Evolutionary conservation across 345 rosid species (phyloP), one percentile per base, ranked within the genome.

Genomic region (Erodium maritimum): DNA sequence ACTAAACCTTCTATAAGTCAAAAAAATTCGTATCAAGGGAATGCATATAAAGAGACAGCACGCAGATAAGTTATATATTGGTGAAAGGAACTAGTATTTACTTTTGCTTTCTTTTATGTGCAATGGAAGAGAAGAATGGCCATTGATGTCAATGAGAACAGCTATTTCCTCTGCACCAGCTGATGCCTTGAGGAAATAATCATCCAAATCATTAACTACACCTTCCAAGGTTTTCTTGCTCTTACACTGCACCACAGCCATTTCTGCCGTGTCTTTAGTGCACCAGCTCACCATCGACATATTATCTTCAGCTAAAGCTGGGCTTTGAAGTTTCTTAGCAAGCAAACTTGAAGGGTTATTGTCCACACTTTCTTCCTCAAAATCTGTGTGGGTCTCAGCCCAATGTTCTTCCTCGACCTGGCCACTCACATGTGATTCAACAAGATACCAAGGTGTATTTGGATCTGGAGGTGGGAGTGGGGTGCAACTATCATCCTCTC

Each of bases 151-250:
- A 69, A 87, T 54, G 7, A 91, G 78, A 67, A 91, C 77, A 64
- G 87, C 84, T 42, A 91, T 75, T 72, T 84, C 90, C 72, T 80
- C 82, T 20, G 77, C 80, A 59, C 87, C 72, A 60, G 84, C 87
- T 1, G 88, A 91, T 58, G 95, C 95, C 72, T 82, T 84, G 50
- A 91, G 77, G 80, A 86, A 91, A 73, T 82, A 81, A 59, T 86
- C 98, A 79, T 91, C 98, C 64, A 91, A 74, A 62, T 86, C 86
- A 74, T 77, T 84, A 23, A 76, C 65, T 59, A 91, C 82, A 46
- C 79, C 77, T 65, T 82, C 87, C 77, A 91, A 73, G 57, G 87
- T 84, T 72, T 64, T 84, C 76, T 71, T 84, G 63, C 64, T 65
- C 72, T 77, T 80, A 80, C 74, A 71, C 13, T 61, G 63, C 34